phyloP scores from a whole-genome alignment of 441 rosid species.

The Populus hybrid region DNA sequence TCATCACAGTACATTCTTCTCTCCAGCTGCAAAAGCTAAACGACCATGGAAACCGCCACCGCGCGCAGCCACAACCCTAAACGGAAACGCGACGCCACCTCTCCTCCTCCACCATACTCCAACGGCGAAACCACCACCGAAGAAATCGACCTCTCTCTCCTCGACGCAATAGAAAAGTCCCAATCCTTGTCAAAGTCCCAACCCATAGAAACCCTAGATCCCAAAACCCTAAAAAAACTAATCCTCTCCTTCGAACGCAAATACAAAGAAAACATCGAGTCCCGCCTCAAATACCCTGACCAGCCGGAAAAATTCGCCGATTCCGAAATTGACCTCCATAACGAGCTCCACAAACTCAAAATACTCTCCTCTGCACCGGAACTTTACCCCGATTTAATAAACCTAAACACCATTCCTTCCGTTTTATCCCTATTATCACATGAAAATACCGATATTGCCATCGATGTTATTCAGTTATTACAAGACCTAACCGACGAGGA shows the following conservation, averaged over 20 bases:
- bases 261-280: slow-evolving; percentile 91
- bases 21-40: background rate
- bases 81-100: slow-evolving; percentile 21
- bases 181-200: slow-evolving; percentile 30
- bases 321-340: slow-evolving; percentile 89
- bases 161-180: slow-evolving; percentile 83
- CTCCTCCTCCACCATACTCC: slow-evolving; percentile 9
- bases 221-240: slow-evolving; percentile 74
- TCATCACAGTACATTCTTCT: background rate
- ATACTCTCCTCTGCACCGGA: slow-evolving; percentile 96
- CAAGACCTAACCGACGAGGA: slow-evolving; percentile 95
- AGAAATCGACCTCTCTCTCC: slow-evolving; percentile 69
- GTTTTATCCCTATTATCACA: slow-evolving; percentile 76
- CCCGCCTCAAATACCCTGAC: slow-evolving; percentile 90
- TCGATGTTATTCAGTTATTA: slow-evolving; percentile 85
- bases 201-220: slow-evolving; percentile 69
- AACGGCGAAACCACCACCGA: background rate
- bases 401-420: slow-evolving; percentile 69
- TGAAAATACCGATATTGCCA: slow-evolving; percentile 82
- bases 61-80: slow-evolving; percentile 20
- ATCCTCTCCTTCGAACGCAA: slow-evolving; percentile 97
- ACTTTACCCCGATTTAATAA: slow-evolving; percentile 84
- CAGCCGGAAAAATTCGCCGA: slow-evolving; percentile 91
- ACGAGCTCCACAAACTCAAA: slow-evolving; percentile 86
- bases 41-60: slow-evolving; percentile 22